These are phyloP conservation scores for Nothophoma quercina DNA, from an alignment of 2,329 filamentous ascomycete genomes.

Conservation along the genomic window DNA sequence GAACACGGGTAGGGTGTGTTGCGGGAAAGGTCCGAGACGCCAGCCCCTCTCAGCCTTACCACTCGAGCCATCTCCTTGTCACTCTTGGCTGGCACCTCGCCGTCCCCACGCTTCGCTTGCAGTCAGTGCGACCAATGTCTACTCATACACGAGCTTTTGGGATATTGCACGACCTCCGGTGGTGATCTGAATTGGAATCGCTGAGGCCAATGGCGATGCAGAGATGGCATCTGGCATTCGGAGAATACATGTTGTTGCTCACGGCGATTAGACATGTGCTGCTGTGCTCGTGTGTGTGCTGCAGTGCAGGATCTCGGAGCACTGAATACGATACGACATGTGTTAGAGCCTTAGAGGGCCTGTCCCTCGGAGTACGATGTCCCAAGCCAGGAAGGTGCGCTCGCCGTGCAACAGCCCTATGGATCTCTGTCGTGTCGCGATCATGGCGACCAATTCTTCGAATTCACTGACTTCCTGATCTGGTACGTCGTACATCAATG, in stretches of 20 bases:
- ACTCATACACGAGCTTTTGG: not conserved
- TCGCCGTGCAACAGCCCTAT: constrained; percentile 12
- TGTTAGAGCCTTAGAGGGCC: constrained; percentile 4
- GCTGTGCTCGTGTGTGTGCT: constrained; percentile 15
- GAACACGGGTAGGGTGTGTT: constrained; percentile 23
- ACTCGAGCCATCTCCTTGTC: constrained; percentile 9
- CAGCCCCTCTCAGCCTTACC: constrained; percentile 33
- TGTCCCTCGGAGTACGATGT: constrained; percentile 2
- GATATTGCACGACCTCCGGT: not conserved
- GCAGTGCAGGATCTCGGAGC: constrained; percentile 22
- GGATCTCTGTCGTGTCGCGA: not conserved
- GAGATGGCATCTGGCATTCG: constrained; percentile 1
- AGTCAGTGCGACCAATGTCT: constrained; percentile 6
- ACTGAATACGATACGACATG: constrained; percentile 20
- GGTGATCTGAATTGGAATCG: not conserved
- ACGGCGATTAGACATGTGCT: constrained; percentile 8
- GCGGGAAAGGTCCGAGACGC: constrained; percentile 18
- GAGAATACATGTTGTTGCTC: constrained; percentile 11
- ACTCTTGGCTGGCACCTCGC: constrained; percentile 8
- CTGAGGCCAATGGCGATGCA: constrained; percentile 5
- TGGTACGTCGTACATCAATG: constrained; percentile 7
- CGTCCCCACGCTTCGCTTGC: constrained; percentile 25
- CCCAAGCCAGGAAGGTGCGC: constrained; percentile 8
- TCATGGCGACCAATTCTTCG: not conserved
- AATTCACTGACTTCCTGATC: constrained; percentile 16